Conservation (phyloP, 192 early-diverging fungal species). For the Phycomyces blakesleeanus region DNA sequence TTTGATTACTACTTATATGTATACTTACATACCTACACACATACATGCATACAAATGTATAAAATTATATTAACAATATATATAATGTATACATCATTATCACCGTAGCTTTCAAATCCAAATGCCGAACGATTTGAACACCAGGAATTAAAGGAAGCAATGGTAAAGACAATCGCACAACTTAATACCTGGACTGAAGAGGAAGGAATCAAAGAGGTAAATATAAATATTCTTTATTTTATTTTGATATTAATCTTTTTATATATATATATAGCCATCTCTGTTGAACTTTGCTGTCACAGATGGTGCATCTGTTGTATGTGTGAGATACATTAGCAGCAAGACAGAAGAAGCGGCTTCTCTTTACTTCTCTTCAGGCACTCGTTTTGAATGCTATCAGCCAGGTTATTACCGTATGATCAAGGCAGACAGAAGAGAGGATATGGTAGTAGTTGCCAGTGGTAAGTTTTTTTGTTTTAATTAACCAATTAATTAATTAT, state of each 20-base stretch:
- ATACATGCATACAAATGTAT: too few relatives aligned
- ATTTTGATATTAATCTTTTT: constrained; percentile 1
- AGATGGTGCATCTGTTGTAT: constrained; percentile 72
- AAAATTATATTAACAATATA: too few relatives aligned
- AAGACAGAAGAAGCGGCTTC: constrained; percentile 65
- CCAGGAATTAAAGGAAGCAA: constrained; percentile 60
- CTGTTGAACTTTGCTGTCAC: constrained; percentile 81
- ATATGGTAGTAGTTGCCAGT: constrained; percentile 74
- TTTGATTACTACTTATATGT: constrained; percentile 2
- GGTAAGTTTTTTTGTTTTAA: constrained; percentile 20
- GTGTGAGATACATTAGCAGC: constrained; percentile 72
- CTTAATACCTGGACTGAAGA: constrained; percentile 68
- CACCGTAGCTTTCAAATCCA: constrained; percentile 40
- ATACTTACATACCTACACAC: too few relatives aligned
- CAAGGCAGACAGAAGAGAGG: constrained; percentile 67
- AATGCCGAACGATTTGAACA: constrained; percentile 50
- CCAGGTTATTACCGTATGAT: constrained; percentile 72
- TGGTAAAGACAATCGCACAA: constrained; percentile 72
- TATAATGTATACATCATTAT: too few relatives aligned
- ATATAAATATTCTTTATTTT: neutral
- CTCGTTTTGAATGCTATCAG: constrained; percentile 62
- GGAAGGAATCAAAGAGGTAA: constrained; percentile 50
- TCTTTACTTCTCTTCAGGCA: constrained; percentile 77
- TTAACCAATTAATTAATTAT: neutral
- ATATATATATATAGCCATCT: constrained; percentile 50